These are phyloP conservation scores for Arabis alpina DNA, from an alignment of 345 rosid species.

Conservation along the genomic window DNA sequence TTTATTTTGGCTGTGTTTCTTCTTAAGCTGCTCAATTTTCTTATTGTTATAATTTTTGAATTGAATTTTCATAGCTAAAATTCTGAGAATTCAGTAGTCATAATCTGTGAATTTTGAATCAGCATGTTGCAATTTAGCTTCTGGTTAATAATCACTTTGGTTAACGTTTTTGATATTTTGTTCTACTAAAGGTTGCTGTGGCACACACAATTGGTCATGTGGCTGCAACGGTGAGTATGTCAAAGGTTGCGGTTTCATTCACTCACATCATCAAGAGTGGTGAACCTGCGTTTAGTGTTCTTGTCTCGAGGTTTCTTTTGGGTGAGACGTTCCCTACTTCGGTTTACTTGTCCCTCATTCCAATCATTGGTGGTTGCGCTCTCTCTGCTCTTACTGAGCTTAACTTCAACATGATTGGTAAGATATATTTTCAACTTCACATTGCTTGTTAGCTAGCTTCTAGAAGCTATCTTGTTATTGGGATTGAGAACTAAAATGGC, in stretches of 20 bases:
- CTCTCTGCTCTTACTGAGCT: constrained; percentile 97
- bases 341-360: constrained; percentile 87
- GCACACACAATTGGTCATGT: constrained; percentile 99
- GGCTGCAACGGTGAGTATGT: constrained; percentile 99
- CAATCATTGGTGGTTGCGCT: constrained; percentile 99
- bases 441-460: constrained; percentile 18
- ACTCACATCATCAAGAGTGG: constrained; percentile 99
- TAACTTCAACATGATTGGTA: constrained; percentile 98
- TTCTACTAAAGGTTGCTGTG: constrained; percentile 80
- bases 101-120: neutral
- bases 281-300: constrained; percentile 95
- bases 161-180: neutral
- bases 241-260: constrained; percentile 99
- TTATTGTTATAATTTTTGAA: neutral
- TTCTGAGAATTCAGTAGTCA: constrained; percentile 1
- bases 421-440: constrained; percentile 6
- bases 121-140: neutral
- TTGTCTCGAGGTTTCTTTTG: constrained; percentile 84
- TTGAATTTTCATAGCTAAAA: constrained; percentile 1
- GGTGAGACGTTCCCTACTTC: constrained; percentile 86
- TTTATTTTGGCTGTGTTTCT: constrained; percentile 37
- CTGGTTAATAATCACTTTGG: neutral
- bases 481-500: neutral
- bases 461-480: neutral
- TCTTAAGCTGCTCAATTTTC: constrained; percentile 17